Base-by-base conservation (phyloP, 345 rosid species). In the Camelina neglecta region DNA sequence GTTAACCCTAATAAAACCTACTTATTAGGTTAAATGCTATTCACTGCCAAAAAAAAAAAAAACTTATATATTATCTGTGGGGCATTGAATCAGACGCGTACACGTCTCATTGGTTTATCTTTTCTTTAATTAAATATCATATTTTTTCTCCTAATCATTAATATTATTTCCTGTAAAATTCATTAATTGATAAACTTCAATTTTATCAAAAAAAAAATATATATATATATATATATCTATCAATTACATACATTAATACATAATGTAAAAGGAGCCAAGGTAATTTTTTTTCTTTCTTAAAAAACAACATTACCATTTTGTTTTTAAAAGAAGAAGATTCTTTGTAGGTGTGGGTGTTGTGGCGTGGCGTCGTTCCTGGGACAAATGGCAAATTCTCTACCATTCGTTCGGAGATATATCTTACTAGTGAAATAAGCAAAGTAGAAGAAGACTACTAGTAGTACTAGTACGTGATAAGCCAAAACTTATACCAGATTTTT, bases 31-130 rank as follows among this genome's bases (percentile, higher is more conserved):
- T 56, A 8, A 56, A 26, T 8, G 18, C 7, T 35, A 59, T 59
- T 18, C 21, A 42, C 15, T 42, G 67, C 21, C 38, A 42, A 42
- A 8, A 13, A 63, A 38, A 53, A 26, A 29, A 29, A 29, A 29
- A 29, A 3, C 31, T 29, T 4, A 4, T 29, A 29, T 29, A 29
- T 29, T 29, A 29, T 29, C 5, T 29, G 31, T 29, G 5, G 31
- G 31, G 31, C 3, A 3, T 50, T 35, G 11, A 33, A 50, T 20
- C 47, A 66, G 12, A 66, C 47, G 71, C 20, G 71, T 66, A 31
- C 11, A 66, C 57, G 20, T 7, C 16, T 66, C 9, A 49, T 20
- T 48, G 3, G 41, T 48, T 48, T 31, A 4, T 44, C 2, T n/a
- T 33, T 31, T 1, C 16, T 31, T 33, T 5, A 58, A 29, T 29